Base-by-base conservation (phyloP, 805 yeast species). In the Maudiozyma pseudohumilis region DNA sequence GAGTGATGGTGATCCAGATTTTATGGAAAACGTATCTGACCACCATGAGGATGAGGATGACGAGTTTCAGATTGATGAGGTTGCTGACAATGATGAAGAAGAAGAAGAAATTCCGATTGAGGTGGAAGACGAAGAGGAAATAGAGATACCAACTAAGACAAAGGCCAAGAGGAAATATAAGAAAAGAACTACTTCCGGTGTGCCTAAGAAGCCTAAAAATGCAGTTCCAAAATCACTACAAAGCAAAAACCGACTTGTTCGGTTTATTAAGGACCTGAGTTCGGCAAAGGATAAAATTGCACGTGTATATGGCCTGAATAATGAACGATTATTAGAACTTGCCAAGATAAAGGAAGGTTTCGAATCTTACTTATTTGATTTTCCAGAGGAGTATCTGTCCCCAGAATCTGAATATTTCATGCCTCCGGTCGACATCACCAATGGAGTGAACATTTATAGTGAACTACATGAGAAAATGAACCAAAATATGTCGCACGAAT, bases 291-390 rank as follows among this genome's bases (percentile, higher is more conserved):
- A 69, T 25, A 63, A 69, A 34, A 46, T 68, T 28, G 53, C 50
- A 25, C 55, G 68, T 29, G 48, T 70, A 35, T 77, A 67, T 50
- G 88, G 88, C 0, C 49, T 58, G 20, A 68, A 74, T 45, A 65
- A 63, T 26, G 53, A 53, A 1, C 65, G 65, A 36, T 62, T 73
- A 29, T 54, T 69, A 9, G 53, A 56, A 13, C 55, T 73, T 3
- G 56, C 72, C 4, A 55, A 64, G 18, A 62, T 68, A 26, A 70
- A 79, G 40, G 64, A 61, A 13, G 59, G 56, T 4, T 78, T 80
- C 75, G 75, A 73, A 25, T 55, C 55, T 1, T 55, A 62, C 20
- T 43, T 73, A 27, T 75, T 75, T 42, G 59, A 56, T 46, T 52
- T 74, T 48, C 60, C 65, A 21, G 58, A 61, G 27, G 45, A 54